Conservation (phyloP, 139 green algal species). For the Haematococcus lacustris region DNA sequence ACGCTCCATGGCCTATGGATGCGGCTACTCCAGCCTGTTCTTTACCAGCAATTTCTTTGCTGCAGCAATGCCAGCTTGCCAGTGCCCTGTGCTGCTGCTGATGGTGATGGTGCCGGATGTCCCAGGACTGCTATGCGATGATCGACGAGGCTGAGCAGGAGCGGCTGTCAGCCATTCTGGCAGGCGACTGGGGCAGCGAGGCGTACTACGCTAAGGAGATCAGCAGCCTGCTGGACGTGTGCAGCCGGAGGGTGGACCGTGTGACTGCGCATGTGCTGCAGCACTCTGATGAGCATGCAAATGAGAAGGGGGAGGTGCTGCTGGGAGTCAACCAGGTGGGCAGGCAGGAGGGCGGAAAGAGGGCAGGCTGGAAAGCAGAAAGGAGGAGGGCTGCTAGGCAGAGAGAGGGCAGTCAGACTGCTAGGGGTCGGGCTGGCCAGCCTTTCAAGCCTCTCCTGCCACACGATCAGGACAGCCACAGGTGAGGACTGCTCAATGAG, state of each 20-base stretch:
- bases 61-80: too few species aligned
- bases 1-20: too few species aligned
- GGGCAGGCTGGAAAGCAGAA: neutral
- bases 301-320: constrained; percentile 32
- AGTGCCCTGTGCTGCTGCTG: too few species aligned
- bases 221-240: constrained; percentile 4
- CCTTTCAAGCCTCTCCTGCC: too few species aligned
- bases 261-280: constrained; percentile 19
- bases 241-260: constrained; percentile 2
- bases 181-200: neutral
- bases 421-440: too few species aligned
- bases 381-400: neutral
- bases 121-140: constrained; percentile 23
- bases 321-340: constrained; percentile 8
- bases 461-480: too few species aligned
- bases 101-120: too few species aligned
- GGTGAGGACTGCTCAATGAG: too few species aligned
- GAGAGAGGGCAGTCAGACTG: too few species aligned
- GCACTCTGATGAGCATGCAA: constrained; percentile 11
- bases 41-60: too few species aligned
- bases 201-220: constrained; percentile 4
- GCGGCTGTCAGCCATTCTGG: neutral
- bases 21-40: too few species aligned
- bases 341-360: neutral
- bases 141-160: constrained; percentile 14